phyloP scores from a whole-genome alignment of 2,329 filamentous ascomycete genomes.

The Beauveria sp. region DNA sequence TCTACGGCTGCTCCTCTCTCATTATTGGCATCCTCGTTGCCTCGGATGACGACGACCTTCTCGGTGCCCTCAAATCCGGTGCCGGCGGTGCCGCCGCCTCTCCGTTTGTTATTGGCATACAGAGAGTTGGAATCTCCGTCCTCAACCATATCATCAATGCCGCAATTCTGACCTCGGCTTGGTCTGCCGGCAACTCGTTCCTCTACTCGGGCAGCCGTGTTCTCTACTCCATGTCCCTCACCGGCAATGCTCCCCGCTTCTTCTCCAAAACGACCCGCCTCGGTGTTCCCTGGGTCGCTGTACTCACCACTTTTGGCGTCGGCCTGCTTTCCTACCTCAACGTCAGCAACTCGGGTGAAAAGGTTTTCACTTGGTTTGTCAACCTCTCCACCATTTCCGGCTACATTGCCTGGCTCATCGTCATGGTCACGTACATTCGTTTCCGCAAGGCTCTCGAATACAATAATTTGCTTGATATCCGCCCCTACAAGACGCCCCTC shows the following conservation, averaged over 20 bases:
- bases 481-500: slow-evolving; percentile 45
- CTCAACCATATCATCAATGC: slow-evolving; percentile 63
- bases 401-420: slow-evolving; percentile 53
- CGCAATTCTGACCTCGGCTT: slow-evolving; percentile 58
- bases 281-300: slow-evolving; percentile 52
- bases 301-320: slow-evolving; percentile 48
- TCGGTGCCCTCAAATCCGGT: slow-evolving; percentile 42
- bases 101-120: slow-evolving; percentile 61
- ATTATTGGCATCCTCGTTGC: slow-evolving; percentile 56
- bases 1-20: slow-evolving; percentile 56
- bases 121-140: slow-evolving; percentile 53
- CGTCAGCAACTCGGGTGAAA: slow-evolving; percentile 51
- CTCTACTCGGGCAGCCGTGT: slow-evolving; percentile 63
- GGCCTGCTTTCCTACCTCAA: slow-evolving; percentile 65
- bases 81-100: slow-evolving; percentile 43
- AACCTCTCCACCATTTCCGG: slow-evolving; percentile 60
- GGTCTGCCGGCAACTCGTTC: slow-evolving; percentile 54
- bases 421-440: slow-evolving; percentile 51
- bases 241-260: slow-evolving; percentile 55
- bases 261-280: slow-evolving; percentile 53
- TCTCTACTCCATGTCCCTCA: slow-evolving; percentile 60
- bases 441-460: slow-evolving; percentile 49
- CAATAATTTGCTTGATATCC: slow-evolving; percentile 40
- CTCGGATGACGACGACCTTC: slow-evolving; percentile 56
- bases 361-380: slow-evolving; percentile 64